Conservation (phyloP, 176 grass and related monocot genomes). For the Avena sativa region DNA sequence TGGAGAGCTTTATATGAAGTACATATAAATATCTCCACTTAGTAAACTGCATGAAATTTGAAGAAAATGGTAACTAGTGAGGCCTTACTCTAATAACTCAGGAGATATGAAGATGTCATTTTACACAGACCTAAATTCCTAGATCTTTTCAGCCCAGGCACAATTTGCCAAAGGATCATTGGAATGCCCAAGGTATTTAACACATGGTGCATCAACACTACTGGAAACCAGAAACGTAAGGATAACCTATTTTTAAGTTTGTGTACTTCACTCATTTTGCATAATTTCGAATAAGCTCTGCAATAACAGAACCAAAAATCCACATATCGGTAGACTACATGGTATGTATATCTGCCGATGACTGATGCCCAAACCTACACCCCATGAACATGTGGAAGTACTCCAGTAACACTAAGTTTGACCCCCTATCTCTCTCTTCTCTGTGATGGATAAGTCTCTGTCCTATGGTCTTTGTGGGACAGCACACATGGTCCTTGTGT, state of each 20-base stretch:
- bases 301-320: not conserved
- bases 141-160: not conserved
- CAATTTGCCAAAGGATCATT: not conserved
- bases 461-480: no score
- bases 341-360: not conserved
- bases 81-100: not conserved
- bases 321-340: not conserved
- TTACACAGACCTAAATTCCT: not conserved
- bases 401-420: not conserved
- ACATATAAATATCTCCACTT: not conserved
- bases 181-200: not conserved
- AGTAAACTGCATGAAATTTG: not conserved
- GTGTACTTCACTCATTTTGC: not conserved
- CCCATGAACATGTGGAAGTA: not conserved
- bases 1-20: no score
- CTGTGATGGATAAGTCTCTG: no score
- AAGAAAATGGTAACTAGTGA: not conserved
- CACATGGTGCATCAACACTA: not conserved
- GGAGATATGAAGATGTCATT: not conserved
- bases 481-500: no score
- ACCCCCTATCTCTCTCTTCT: not conserved
- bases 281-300: not conserved
- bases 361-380: not conserved
- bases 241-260: not conserved
- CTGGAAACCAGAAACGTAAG: not conserved